phyloP scores from a whole-genome alignment of 106 monocot species.

The Acorus gramineus region DNA sequence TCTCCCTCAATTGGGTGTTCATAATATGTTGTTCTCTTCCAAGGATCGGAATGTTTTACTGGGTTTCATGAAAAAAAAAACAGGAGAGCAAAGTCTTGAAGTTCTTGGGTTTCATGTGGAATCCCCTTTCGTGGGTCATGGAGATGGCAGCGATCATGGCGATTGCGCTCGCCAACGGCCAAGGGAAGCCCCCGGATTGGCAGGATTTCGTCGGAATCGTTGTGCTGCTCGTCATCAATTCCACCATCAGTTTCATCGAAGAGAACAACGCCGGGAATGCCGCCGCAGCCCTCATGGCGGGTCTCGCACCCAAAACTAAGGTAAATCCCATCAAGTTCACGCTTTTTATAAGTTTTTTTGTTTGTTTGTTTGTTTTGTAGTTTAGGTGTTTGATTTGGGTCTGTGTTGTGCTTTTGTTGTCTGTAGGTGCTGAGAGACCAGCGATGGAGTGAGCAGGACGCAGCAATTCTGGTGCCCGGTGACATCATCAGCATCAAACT shows the following conservation, averaged over 20 bases:
- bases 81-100: constrained; percentile 47
- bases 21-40: neutral
- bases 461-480: constrained; percentile 46
- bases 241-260: constrained; percentile 54
- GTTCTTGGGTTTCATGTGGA: constrained; percentile 92
- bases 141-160: constrained; percentile 73
- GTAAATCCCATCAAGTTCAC: constrained; percentile 1
- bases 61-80: constrained; percentile 22
- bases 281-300: constrained; percentile 51
- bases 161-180: constrained; percentile 63
- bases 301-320: constrained; percentile 51
- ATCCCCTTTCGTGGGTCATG: constrained; percentile 89
- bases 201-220: constrained; percentile 74
- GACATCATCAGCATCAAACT: constrained; percentile 57
- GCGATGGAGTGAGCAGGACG: constrained; percentile 39
- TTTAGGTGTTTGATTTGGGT: neutral
- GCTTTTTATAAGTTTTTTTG: neutral
- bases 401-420: too few relatives aligned
- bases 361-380: neutral
- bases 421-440: constrained; percentile 49
- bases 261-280: constrained; percentile 66
- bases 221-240: constrained; percentile 47
- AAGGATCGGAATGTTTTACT: too few relatives aligned
- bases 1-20: neutral
- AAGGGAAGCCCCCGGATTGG: constrained; percentile 69